Percentiles rank a stretch among this genome's conserved stretches.
Conservation (phyloP, 2,329 filamentous ascomycete genomes). For the Fusarium buxicola region DNA sequence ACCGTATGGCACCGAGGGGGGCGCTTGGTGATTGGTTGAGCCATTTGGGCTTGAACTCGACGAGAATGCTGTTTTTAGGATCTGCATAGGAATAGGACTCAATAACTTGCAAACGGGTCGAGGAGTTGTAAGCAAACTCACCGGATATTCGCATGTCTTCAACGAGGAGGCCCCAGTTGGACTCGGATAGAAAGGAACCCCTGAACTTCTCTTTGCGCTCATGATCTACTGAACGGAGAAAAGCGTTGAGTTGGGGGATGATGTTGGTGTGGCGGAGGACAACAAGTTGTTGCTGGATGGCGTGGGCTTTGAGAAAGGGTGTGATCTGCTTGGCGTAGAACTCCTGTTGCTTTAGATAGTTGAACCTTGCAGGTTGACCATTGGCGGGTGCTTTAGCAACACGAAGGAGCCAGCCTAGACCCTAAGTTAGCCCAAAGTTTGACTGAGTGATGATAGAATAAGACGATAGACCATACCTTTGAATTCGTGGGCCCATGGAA, state of each 20-base stretch:
- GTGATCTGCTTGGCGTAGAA: conserved; percentile 52
- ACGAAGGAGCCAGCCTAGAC: conserved; percentile 52
- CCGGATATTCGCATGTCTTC: conserved; percentile 72
- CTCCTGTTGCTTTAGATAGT: conserved; percentile 54
- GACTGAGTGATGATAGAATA: conserved; percentile 15
- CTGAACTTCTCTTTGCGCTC: conserved; percentile 58
- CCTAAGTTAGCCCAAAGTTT: conserved; percentile 30
- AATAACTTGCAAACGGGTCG: neutral
- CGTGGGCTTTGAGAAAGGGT: conserved; percentile 50
- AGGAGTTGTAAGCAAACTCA: conserved; percentile 29
- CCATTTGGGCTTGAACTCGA: conserved; percentile 91
- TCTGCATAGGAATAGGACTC: conserved; percentile 36
- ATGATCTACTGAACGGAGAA: conserved; percentile 62
- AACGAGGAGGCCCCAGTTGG: conserved; percentile 75
- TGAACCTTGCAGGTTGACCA: conserved; percentile 49
- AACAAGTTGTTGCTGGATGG: conserved; percentile 54
- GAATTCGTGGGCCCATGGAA: conserved; percentile 47
- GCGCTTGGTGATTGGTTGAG: conserved; percentile 80
- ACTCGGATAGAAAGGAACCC: conserved; percentile 62
- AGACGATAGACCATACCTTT: conserved; percentile 52
- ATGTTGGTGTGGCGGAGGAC: conserved; percentile 52
- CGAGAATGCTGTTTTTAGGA: conserved; percentile 53
- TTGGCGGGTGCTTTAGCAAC: conserved; percentile 53
- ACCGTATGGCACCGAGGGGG: conserved; percentile 70
- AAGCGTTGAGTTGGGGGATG: conserved; percentile 62